Conservation (phyloP, 148 eudicot species). For the Rhododendron simsii region DNA sequence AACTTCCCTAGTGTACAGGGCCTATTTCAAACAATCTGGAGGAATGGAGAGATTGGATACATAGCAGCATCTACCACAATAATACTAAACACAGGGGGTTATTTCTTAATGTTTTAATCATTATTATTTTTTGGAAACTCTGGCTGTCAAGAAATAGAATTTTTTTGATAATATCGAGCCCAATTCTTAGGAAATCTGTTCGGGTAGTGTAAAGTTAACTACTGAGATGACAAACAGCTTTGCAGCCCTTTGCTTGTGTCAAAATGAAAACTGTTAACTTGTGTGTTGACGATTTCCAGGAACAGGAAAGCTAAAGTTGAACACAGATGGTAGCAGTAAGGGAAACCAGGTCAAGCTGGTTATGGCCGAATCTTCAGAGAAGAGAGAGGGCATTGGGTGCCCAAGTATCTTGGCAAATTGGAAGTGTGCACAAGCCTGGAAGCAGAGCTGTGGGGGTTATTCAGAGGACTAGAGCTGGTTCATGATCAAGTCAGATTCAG, state of each 20-base stretch:
- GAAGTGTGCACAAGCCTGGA: neutral
- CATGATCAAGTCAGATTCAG: neutral
- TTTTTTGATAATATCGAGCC: too few species aligned
- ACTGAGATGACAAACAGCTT: too few species aligned
- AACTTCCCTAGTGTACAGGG: too few species aligned
- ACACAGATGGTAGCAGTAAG: neutral
- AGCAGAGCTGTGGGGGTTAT: neutral
- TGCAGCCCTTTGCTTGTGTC: neutral
- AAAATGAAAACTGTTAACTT: neutral
- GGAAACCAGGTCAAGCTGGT: neutral
- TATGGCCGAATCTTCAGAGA: neutral
- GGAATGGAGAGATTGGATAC: too few species aligned
- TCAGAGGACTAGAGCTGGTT: neutral
- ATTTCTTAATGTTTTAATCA: too few species aligned
- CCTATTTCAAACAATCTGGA: too few species aligned
- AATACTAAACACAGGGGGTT: too few species aligned
- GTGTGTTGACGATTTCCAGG: neutral
- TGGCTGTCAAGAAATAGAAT: too few species aligned
- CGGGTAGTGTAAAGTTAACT: too few species aligned
- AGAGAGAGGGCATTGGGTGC: neutral
- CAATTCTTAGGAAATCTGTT: too few species aligned
- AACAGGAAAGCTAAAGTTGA: neutral
- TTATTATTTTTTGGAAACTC: too few species aligned
- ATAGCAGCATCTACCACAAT: too few species aligned
- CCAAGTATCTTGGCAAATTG: neutral